Base-by-base conservation (phyloP, 2,329 filamentous ascomycete genomes). In the Aspergillus vadensis region DNA sequence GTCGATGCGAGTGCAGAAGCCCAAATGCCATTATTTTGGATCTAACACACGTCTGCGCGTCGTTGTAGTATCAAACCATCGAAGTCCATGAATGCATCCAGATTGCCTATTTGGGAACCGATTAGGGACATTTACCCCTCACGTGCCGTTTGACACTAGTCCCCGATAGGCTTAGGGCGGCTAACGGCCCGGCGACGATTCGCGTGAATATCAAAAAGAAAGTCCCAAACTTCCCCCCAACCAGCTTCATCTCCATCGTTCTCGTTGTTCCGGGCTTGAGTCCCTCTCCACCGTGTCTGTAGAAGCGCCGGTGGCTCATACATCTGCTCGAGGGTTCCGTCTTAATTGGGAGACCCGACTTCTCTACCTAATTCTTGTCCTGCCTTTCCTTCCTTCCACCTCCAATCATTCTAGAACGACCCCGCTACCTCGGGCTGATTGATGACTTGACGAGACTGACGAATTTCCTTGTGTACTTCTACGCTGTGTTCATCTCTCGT, bases 391-490 rank as follows among this genome's bases (percentile, higher is more conserved):
- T 59, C 23, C 36, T 63, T 57, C 44, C 52, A 58, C 61, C 66
- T 48, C 48, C 57, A 58, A 51, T 63, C 57, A 44, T 55, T 60
- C 43, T 65, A 62, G 54, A 44, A 59, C 59, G 56, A 62, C 60
- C 67, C 64, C 61, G 60, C 64, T 30, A 27, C 61, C 63, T 57
- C 68, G 58, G 60, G 62, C 70, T 75, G 67, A 77, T 72, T 76
- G 68, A 77, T 72, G 75, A 77, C 68, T 75, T 77, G 72, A 77
- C 70, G 75, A 77, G 67, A 69, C 65, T 73, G 69, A 77, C 73
- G 74, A 75, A 72, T 76, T 69, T 74, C 64, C 69, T 69, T 73
- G 69, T 70, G 63, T 72, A 69, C 67, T 71, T 70, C 58, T 72
- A 66, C 62, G 61, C 47, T 70, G 63, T 61, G 56, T 60, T 60